Conservation (phyloP, 148 eudicot genomes). For the Chenopodium formosanum region DNA sequence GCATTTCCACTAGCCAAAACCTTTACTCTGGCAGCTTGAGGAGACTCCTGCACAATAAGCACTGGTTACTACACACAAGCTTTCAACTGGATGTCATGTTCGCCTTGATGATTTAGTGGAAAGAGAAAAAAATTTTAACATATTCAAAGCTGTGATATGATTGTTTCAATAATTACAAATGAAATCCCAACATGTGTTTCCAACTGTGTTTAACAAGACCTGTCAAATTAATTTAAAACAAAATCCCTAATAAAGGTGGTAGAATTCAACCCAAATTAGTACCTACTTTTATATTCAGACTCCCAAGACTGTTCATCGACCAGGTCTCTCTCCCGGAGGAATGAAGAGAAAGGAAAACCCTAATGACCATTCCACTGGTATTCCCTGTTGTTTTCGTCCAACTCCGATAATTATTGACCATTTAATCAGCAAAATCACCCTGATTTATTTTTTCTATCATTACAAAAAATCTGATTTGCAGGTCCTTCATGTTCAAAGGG, state of each 20-base stretch:
- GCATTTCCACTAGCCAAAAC: constrained; percentile 99
- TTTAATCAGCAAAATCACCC: not conserved
- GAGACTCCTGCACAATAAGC: constrained; percentile 72
- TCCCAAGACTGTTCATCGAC: not conserved
- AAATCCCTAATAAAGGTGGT: not conserved
- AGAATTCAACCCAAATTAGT: not conserved
- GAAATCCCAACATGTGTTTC: not conserved
- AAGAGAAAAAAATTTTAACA: not conserved
- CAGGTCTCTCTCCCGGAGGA: not conserved
- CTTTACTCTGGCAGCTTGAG: constrained; percentile 97
- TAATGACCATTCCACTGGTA: not conserved
- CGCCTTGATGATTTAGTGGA: not conserved
- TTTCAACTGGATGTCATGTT: not conserved
- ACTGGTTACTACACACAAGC: not conserved
- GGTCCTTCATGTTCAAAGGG: not conserved
- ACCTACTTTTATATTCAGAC: not conserved
- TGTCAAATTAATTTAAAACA: not conserved
- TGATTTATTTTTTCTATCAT: too few relatives aligned
- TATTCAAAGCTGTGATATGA: not conserved
- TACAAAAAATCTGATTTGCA: not conserved
- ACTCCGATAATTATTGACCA: not conserved
- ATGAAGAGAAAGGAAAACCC: not conserved
- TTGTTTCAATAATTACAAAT: not conserved
- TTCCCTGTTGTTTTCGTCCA: not conserved
- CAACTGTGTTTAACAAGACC: not conserved